These are phyloP conservation scores for Marasmius fiardii DNA, from an alignment of 1,284 basidiomycete species.

Conservation along the genomic window DNA sequence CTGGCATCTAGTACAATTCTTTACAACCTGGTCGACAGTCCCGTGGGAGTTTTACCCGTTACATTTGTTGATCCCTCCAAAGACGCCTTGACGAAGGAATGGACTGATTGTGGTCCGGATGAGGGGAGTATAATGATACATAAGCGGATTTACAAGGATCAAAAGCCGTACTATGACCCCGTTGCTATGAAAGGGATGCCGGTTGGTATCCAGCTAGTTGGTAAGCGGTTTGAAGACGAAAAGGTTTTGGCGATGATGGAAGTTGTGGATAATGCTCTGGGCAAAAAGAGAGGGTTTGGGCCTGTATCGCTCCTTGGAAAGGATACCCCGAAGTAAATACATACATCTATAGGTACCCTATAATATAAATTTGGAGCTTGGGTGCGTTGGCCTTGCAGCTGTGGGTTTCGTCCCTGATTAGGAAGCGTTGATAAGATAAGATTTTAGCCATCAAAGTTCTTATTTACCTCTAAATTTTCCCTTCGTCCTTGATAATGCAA, in stretches of 20 bases:
- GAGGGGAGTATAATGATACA: constrained; percentile 58
- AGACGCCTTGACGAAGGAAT: constrained; percentile 63
- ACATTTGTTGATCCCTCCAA: constrained; percentile 66
- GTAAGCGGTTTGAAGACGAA: constrained; percentile 82
- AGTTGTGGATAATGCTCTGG: constrained; percentile 70
- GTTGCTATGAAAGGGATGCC: constrained; percentile 76
- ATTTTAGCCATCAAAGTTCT: neutral
- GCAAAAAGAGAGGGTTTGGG: constrained; percentile 49
- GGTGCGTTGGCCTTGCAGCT: too few species aligned
- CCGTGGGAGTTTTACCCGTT: constrained; percentile 78
- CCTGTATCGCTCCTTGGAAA: constrained; percentile 26
- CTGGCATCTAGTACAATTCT: constrained; percentile 50
- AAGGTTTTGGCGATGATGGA: constrained; percentile 82
- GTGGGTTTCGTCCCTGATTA: too few species aligned
- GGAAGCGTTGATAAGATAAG: too few species aligned
- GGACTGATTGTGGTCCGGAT: constrained; percentile 36
- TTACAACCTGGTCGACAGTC: constrained; percentile 77
- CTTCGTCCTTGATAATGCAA: constrained; percentile 9
- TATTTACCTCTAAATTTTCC: neutral
- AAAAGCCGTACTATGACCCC: constrained; percentile 63
- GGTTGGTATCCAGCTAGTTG: constrained; percentile 80
- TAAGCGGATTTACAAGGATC: constrained; percentile 49
- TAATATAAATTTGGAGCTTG: too few species aligned
- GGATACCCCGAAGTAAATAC: neutral
- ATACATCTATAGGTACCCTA: too few species aligned